A percentile compares a stretch with the other conserved stretches of the same genome.
These are phyloP conservation scores for Saccharomyces pastorianus DNA, from an alignment of 1,139 yeast genomes.

Conservation along the genomic window DNA sequence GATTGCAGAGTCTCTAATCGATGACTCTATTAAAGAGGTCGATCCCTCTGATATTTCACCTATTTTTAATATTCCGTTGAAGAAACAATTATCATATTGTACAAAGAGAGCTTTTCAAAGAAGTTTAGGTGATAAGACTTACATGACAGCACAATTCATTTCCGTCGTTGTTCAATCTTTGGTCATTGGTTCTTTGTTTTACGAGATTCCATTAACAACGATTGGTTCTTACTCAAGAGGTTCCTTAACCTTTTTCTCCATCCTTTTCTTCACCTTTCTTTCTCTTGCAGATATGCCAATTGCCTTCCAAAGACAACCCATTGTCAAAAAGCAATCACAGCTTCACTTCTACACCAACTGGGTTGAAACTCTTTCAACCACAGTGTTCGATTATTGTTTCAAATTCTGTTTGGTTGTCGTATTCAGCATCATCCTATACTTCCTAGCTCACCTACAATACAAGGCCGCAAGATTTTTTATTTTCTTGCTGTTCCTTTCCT, in stretches of 20 bases:
- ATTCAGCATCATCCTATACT: too few species aligned
- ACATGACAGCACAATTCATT: conserved; percentile 36
- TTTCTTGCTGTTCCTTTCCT: too few species aligned
- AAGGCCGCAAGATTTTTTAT: too few species aligned
- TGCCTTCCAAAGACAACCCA: conserved; percentile 39
- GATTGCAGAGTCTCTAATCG: not conserved
- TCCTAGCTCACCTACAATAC: too few species aligned
- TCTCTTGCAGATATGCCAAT: conserved; percentile 44
- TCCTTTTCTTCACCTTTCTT: conserved; percentile 43
- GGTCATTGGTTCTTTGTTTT: conserved; percentile 44
- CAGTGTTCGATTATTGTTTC: conserved; percentile 40
- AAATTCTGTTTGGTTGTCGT: conserved; percentile 30
- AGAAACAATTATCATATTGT: conserved; percentile 37
- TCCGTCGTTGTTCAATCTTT: conserved; percentile 42
- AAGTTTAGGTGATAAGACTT: conserved; percentile 40
- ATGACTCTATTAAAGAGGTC: conserved; percentile 22
- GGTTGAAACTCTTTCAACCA: conserved; percentile 41
- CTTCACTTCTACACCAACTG: conserved; percentile 45
- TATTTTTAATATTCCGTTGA: conserved; percentile 32
- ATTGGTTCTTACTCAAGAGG: conserved; percentile 47
- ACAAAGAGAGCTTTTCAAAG: conserved; percentile 39
- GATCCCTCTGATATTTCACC: conserved; percentile 33
- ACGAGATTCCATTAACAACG: conserved; percentile 36
- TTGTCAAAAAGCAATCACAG: conserved; percentile 42
- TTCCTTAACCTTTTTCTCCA: conserved; percentile 44